A percentile compares a stretch with the other conserved stretches of the same genome.
Evolutionary conservation across 2,329 filamentous ascomycete species (phyloP).

Genomic region (Arthroderma sp.): DNA sequence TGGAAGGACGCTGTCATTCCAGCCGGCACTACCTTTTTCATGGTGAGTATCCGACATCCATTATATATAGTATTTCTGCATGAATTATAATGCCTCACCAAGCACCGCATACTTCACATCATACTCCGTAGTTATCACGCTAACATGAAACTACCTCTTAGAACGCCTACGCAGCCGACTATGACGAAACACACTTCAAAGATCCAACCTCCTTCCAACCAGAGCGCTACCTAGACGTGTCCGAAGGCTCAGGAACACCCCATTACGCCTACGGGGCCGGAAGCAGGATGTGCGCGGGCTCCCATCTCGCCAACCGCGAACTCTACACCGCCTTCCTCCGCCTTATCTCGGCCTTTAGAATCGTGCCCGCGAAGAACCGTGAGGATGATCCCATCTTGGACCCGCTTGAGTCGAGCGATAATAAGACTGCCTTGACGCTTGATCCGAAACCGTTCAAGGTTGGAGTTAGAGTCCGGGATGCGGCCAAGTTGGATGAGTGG

Average conservation of each 20-base stretch:
- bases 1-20: constrained; percentile 57
- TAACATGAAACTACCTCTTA: constrained; percentile 14
- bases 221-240: constrained; percentile 52
- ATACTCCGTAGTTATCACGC: too few relatives aligned
- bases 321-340: constrained; percentile 48
- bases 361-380: constrained; percentile 35
- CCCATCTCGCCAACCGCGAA: constrained; percentile 50
- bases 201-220: constrained; percentile 51
- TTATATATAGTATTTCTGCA: not conserved
- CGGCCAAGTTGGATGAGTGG: constrained; percentile 37
- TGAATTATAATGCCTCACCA: not conserved
- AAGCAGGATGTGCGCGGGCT: constrained; percentile 50
- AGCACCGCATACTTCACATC: too few relatives aligned
- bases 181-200: constrained; percentile 56
- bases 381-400: constrained; percentile 42
- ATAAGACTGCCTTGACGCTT: constrained; percentile 45
- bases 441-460: constrained; percentile 53
- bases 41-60: constrained; percentile 34
- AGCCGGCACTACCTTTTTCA: constrained; percentile 64
- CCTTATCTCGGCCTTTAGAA: constrained; percentile 45
- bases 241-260: constrained; percentile 39
- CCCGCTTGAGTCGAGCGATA: constrained; percentile 43
- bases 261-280: constrained; percentile 53
- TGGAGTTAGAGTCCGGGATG: constrained; percentile 38
- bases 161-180: constrained; percentile 64